A percentile compares a stretch with the other conserved stretches of the same genome.
These are phyloP conservation scores for Symbiodinium natans DNA, from an alignment of 73 alveolate species.

Conservation along the genomic window DNA sequence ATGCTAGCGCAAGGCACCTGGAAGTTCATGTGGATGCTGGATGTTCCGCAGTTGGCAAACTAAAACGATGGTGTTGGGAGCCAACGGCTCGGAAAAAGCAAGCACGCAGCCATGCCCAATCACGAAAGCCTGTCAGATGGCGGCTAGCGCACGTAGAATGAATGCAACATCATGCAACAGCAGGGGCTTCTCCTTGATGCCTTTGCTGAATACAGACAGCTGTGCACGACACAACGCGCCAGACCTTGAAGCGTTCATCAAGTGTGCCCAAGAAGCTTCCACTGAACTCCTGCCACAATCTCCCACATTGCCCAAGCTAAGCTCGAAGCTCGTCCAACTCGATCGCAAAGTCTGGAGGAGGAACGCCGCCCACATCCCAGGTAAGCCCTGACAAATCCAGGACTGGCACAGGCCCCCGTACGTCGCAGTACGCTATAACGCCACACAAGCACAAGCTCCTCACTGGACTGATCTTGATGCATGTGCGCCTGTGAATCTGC, in stretches of 20 bases:
- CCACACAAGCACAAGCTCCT: too few species aligned
- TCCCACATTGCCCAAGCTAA: background rate
- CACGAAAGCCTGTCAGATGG: too few species aligned
- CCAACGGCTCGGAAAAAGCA: too few species aligned
- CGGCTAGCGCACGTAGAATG: too few species aligned
- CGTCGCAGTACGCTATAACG: background rate
- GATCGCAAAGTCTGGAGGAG: conserved; percentile 88
- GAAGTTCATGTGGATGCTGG: too few species aligned
- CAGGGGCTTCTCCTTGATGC: conserved; percentile 51
- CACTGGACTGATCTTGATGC: background rate
- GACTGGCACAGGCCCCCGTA: background rate
- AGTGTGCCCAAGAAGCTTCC: background rate
- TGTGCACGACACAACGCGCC: conserved; percentile 79
- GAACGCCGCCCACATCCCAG: conserved; percentile 72
- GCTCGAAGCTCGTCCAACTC: conserved; percentile 51
- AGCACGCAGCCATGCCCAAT: too few species aligned
- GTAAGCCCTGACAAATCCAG: conserved; percentile 31
- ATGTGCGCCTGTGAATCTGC: conserved; percentile 28
- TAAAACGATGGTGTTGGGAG: too few species aligned
- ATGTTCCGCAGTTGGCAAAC: too few species aligned
- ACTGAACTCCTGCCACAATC: background rate
- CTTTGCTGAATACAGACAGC: conserved; percentile 88
- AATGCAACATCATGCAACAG: too few species aligned
- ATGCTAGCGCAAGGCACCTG: too few species aligned
- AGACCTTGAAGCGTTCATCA: background rate